Conservation (phyloP, 2,329 filamentous ascomycete genomes). For the Sphaerulina vaccinii region DNA sequence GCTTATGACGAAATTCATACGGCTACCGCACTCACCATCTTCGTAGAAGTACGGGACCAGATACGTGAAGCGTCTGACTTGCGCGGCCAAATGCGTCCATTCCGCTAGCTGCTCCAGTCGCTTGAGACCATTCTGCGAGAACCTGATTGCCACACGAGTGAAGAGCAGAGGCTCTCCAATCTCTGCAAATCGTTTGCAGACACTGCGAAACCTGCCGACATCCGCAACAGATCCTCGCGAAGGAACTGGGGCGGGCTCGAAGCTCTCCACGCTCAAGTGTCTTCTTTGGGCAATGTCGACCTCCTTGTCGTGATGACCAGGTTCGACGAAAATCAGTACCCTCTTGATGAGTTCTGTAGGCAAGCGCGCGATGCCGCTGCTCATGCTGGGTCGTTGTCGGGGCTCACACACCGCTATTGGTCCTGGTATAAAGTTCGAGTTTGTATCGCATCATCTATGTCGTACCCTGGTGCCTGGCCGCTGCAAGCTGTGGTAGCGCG, state of each 20-base stretch:
- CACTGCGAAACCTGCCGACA: slow-evolving; percentile 49
- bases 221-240: slow-evolving; percentile 45
- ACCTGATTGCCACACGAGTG: slow-evolving; percentile 52
- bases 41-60: slow-evolving; percentile 60
- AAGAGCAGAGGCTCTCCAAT: slow-evolving; percentile 54
- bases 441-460: background rate
- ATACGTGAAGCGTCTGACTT: slow-evolving; percentile 61
- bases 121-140: slow-evolving; percentile 51
- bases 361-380: slow-evolving; percentile 8
- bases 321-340: slow-evolving; percentile 53
- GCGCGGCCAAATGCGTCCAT: slow-evolving; percentile 50
- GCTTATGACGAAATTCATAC: background rate
- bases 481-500: background rate
- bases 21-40: slow-evolving; percentile 42
- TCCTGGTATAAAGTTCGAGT: background rate
- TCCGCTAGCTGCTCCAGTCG: slow-evolving; percentile 51
- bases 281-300: slow-evolving; percentile 51
- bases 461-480: background rate
- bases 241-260: slow-evolving; percentile 46
- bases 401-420: background rate
- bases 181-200: slow-evolving; percentile 51
- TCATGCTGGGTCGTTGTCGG: slow-evolving; percentile 1
- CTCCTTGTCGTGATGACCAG: slow-evolving; percentile 50
- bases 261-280: slow-evolving; percentile 54
- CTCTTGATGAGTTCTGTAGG: slow-evolving; percentile 50